Conservation (phyloP, 345 rosid genomes). For the Hibiscus syriacus region DNA sequence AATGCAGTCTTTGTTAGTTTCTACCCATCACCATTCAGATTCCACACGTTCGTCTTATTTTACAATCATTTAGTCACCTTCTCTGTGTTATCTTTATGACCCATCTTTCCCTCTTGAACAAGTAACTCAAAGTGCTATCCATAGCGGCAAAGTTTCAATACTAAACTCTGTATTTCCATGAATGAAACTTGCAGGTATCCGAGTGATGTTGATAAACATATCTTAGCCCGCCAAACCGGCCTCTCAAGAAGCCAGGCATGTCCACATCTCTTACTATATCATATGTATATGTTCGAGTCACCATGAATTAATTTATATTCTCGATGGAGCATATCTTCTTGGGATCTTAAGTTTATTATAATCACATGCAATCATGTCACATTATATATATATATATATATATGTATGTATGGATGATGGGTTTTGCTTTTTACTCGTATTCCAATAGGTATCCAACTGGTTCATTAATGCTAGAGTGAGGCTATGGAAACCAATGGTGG, state of each 20-base stretch:
- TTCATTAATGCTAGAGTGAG: conserved; percentile 99
- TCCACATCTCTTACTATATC: conserved; percentile 22
- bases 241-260: conserved; percentile 99
- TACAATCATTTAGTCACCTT: conserved; percentile 24
- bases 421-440: conserved; percentile 12
- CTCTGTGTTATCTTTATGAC: conserved; percentile 14
- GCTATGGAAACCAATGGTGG: conserved; percentile 99
- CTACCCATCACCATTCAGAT: conserved; percentile 34
- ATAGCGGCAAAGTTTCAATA: background rate
- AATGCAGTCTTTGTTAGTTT: conserved; percentile 43
- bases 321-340: conserved; percentile 29
- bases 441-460: conserved; percentile 77
- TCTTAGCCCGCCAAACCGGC: conserved; percentile 98
- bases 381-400: background rate
- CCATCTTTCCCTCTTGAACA: conserved; percentile 19
- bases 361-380: conserved; percentile 4
- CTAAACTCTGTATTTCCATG: background rate
- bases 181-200: conserved; percentile 65
- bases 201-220: conserved; percentile 97
- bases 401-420: no score
- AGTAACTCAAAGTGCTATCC: background rate
- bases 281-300: no score
- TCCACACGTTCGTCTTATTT: conserved; percentile 21
- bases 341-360: conserved; percentile 14
- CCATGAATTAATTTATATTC: no score